These are phyloP conservation scores for Suzukiozyma palmioleophila DNA, from an alignment of 1,139 yeast genomes.

Conservation along the genomic window DNA sequence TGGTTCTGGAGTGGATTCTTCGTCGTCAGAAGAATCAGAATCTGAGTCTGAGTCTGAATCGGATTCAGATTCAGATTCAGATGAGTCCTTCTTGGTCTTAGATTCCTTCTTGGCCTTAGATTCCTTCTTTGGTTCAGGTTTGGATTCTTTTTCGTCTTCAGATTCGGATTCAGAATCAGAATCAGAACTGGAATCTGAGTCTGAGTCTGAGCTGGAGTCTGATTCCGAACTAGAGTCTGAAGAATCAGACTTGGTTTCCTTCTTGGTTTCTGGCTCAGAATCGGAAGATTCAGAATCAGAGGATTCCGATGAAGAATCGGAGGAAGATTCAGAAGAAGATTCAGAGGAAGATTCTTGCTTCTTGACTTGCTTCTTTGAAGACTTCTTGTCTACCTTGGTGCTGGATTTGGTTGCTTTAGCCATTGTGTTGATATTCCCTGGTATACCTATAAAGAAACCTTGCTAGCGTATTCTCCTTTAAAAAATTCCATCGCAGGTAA, in stretches of 20 bases:
- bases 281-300: conserved; percentile 9
- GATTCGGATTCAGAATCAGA: conserved; percentile 13
- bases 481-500: not conserved
- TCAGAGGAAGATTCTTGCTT: conserved; percentile 14
- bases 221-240: conserved; percentile 20
- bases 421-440: conserved; percentile 13
- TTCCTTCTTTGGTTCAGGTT: conserved; percentile 20
- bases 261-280: conserved; percentile 13
- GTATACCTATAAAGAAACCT: not conserved
- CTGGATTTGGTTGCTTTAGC: conserved; percentile 27
- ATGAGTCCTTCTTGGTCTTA: too few relatives aligned
- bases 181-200: conserved; percentile 21
- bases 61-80: conserved; percentile 3
- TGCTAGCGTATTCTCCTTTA: not conserved
- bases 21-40: conserved; percentile 10
- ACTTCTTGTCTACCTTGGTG: conserved; percentile 20
- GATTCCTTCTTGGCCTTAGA: conserved; percentile 7
- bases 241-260: conserved; percentile 20
- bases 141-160: conserved; percentile 10
- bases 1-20: conserved; percentile 12
- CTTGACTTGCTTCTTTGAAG: conserved; percentile 12
- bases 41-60: conserved; percentile 9
- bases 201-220: conserved; percentile 20
- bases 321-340: conserved; percentile 22
- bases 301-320: conserved; percentile 8